Percentiles rank a stretch among this genome's conserved stretches.
Evolutionary conservation across 805 yeast genomes (phyloP).

Genomic region (Candida golubevii): DNA sequence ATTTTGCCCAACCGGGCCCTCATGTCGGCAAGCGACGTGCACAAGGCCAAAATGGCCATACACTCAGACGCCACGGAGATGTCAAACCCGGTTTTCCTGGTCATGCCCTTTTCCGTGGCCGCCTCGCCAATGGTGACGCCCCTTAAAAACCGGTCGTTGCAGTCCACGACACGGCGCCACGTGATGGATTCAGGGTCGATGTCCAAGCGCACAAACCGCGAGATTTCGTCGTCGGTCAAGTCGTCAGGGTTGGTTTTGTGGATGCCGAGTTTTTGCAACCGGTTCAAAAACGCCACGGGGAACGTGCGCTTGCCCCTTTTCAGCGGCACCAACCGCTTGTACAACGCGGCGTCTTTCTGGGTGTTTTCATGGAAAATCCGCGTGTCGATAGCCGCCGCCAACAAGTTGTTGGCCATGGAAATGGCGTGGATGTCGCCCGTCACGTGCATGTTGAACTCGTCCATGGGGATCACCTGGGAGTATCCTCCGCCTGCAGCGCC

Average conservation of each 20-base stretch:
- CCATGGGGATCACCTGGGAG: conserved; percentile 86
- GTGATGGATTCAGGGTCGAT: conserved; percentile 77
- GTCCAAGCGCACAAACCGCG: conserved; percentile 62
- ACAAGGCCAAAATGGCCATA: conserved; percentile 79
- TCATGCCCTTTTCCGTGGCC: conserved; percentile 72
- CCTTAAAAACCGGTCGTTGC: conserved; percentile 76
- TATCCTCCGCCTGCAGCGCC: conserved; percentile 93
- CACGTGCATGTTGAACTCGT: conserved; percentile 80
- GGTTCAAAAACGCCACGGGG: conserved; percentile 61
- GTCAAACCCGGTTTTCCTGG: conserved; percentile 74
- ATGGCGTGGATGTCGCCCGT: conserved; percentile 87
- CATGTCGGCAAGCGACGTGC: conserved; percentile 66
- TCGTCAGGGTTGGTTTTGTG: conserved; percentile 67
- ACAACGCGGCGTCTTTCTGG: conserved; percentile 68
- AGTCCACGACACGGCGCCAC: conserved; percentile 81
- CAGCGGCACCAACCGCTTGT: conserved; percentile 69
- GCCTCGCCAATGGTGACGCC: conserved; percentile 78
- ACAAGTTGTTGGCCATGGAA: conserved; percentile 72
- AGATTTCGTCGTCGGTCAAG: conserved; percentile 63
- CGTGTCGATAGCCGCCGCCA: conserved; percentile 84
- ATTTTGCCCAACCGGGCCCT: conserved; percentile 71
- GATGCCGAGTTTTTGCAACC: conserved; percentile 67
- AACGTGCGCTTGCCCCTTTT: conserved; percentile 68
- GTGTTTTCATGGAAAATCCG: conserved; percentile 81
- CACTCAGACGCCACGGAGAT: conserved; percentile 82